phyloP scores from a whole-genome alignment of 179 eudicot species.

The Beta macrorhiza region DNA sequence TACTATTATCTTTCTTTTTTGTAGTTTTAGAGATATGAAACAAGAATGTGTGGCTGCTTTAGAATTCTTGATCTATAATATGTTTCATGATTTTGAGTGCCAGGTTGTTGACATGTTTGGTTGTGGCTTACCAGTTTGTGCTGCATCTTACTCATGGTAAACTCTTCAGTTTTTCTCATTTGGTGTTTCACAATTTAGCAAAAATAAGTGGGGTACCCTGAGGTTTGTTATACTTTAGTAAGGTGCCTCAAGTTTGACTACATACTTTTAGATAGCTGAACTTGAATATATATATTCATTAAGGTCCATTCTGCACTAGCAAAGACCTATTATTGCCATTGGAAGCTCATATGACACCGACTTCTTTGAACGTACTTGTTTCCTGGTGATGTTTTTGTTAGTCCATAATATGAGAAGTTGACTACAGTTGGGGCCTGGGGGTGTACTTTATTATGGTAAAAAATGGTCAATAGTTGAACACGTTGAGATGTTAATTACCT shows the following conservation, averaged over 20 bases:
- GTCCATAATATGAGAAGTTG: neutral
- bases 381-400: neutral
- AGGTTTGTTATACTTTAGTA: neutral
- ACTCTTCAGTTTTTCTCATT: neutral
- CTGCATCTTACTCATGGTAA: constrained; percentile 97
- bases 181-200: neutral
- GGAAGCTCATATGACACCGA: neutral
- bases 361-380: neutral
- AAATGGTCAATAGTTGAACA: neutral
- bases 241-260: neutral
- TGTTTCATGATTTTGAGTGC: constrained; percentile 14
- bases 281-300: neutral
- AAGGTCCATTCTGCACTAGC: neutral
- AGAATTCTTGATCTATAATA: constrained; percentile 1
- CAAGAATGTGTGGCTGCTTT: neutral
- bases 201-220: neutral
- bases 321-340: neutral
- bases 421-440: too few species aligned
- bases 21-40: neutral
- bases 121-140: constrained; percentile 98
- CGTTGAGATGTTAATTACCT: neutral
- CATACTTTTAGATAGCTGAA: neutral
- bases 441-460: neutral
- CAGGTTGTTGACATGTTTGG: constrained; percentile 99
- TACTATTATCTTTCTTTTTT: neutral